Evolutionary conservation across 1,284 basidiomycete species (phyloP), one percentile per base, ranked within the genome.

Genomic region (Pulveroboletus sp.): DNA sequence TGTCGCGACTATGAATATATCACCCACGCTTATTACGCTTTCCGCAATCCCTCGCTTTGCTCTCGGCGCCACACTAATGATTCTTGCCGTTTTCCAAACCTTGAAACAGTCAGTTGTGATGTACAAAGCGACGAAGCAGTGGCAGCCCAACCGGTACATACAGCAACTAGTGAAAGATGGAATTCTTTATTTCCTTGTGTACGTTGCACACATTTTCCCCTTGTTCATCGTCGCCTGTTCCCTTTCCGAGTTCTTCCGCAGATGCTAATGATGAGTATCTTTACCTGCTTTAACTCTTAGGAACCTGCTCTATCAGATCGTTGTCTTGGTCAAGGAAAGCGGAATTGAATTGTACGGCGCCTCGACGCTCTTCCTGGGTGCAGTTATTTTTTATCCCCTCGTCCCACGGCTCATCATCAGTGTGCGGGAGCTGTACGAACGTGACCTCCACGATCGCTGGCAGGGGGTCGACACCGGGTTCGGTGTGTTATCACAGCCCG

Each of bases 111-210:
- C 45, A 2, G 2, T 66, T 1, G 42, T 46, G 14, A 54, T 43
- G 52, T 51, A 66, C 20, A 38, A 24, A 9, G 15, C 9, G 8
- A 64, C 56, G 2, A 58, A 38, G 24, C 28, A 17, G 4, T 62
- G 59, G 56, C n/a, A 42, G 18, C 39, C 24, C 5, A 65, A 50
- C 35, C 43, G 33, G 2, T 44, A 31, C n/a, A 48, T 59, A n/a
- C 40, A n/a, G 2, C 20, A 55, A 2, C 51, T 64, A 7, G 52
- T 48, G n/a, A 51, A 33, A 12, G 63, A 66, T 8, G 62, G 62
- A 3, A 17, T 40, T 8, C 3, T 51, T 17, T 64, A 64, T 35
- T 65, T 64, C 31, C 1, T 51, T 4, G 25, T 64, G 62, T 64
- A 39, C 4, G 64, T 50, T 5, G 14, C 28, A 20, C 17, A 35